Evolutionary conservation across 352 stramenopile species (phyloP), one percentile per base, ranked within the genome.

Genomic region (Pseudoperonospora humuli): DNA sequence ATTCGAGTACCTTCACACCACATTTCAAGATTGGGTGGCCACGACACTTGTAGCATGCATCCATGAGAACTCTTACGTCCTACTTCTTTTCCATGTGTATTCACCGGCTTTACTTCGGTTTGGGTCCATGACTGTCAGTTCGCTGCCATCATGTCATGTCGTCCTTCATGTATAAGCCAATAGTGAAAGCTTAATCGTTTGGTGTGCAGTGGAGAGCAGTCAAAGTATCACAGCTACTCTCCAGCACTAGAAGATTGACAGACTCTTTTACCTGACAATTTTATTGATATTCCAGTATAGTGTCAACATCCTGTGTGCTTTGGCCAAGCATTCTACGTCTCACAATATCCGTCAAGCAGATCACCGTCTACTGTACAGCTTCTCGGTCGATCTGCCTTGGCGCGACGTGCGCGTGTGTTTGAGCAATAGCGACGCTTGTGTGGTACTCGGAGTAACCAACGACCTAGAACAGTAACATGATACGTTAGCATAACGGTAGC

Each of bases 401-500:
- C 80, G 77, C 4, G 75, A 88, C 0, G 80, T 83, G 11, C 80
- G 75, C n/a, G 80, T 72, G 45, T 86, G 71, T 39, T 89, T 88
- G 19, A 93, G 75, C 29, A 93, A 47, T 23, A 93, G 39, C 6
- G 77, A 77, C 1, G 80, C 75, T 51, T 93, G 77, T 6, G 80
- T 90, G 36, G 71, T 78, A 6, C 64, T 68, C 3, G 63, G 63
- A 10, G 60, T 64, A 11, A 90, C 62, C 5, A 93, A 57, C n/a
- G 74, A 67, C 34, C 80, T 90, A 48, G 2, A 43, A 5, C 13
- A 56, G 18, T 4, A 20, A 13, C 8, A 7, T 38, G 1, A 51
- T 23, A 45, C 15, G 42, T 58, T 43, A 63, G 17, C 32, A 11
- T 13, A 45, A 10, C 1, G 10, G 23, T 33, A 52, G 9, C 24